A percentile compares a stretch with the other conserved stretches of the same genome.
phyloP scores from a whole-genome alignment of 345 rosid species.

The Hibiscus syriacus region DNA sequence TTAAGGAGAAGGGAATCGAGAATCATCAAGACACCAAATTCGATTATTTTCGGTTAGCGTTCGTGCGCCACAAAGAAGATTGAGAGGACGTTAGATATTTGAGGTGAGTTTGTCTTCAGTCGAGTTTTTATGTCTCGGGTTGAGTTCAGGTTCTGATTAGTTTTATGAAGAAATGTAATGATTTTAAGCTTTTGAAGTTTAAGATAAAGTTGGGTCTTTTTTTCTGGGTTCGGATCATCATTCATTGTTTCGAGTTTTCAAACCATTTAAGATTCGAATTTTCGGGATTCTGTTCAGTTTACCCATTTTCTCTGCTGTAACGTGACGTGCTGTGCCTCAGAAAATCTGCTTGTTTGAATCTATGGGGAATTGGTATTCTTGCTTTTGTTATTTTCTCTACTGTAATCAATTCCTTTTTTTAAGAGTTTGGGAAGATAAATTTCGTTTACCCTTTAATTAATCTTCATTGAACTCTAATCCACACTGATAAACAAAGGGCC shows the following conservation, averaged over 20 bases:
- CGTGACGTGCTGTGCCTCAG: conserved; percentile 21
- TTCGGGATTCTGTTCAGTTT: neutral
- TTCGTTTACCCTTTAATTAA: too few species aligned
- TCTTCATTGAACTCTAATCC: too few species aligned
- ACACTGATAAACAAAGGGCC: too few species aligned
- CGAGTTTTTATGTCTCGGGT: neutral
- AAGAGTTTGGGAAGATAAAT: too few species aligned
- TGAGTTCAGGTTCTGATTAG: neutral
- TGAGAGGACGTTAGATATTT: conserved; percentile 12
- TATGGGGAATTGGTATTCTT: conserved; percentile 4
- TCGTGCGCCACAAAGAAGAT: too few species aligned
- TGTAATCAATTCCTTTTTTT: neutral
- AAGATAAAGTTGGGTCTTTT: neutral
- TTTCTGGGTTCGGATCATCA: neutral
- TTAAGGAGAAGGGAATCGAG: conserved; percentile 8
- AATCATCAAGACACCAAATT: conserved; percentile 13
- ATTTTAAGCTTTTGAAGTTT: neutral
- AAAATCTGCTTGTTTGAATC: neutral
- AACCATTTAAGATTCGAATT: neutral
- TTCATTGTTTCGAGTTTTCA: neutral
- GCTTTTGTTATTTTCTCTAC: neutral
- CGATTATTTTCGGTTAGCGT: conserved; percentile 9
- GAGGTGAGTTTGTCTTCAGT: neutral
- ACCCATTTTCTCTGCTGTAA: too few species aligned
- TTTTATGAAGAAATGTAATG: neutral